phyloP scores from a whole-genome alignment of 2,329 filamentous ascomycete species.

The Diaporthe capsici region DNA sequence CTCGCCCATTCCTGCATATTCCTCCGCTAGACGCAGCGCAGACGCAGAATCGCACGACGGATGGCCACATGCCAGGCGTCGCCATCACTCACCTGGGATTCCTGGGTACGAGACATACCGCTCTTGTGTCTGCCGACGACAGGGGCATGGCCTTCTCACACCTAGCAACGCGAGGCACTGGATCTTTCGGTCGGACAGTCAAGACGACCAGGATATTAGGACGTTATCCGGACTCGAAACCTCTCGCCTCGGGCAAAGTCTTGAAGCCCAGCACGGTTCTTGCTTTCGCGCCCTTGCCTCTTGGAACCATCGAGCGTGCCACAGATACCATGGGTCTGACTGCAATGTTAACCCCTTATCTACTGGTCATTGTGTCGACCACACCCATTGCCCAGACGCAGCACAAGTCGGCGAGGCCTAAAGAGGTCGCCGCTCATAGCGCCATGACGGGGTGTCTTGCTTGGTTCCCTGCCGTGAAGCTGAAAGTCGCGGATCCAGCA shows the following conservation, averaged over 20 bases:
- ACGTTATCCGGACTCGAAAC: slow-evolving; percentile 82
- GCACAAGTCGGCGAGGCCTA: slow-evolving; percentile 91
- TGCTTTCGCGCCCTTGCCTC: slow-evolving; percentile 88
- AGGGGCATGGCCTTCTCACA: slow-evolving; percentile 99
- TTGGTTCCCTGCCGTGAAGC: slow-evolving; percentile 96
- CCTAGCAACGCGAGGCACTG: slow-evolving; percentile 90
- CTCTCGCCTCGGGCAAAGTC: slow-evolving; percentile 71
- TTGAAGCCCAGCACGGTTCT: slow-evolving; percentile 95
- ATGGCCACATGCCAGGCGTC: slow-evolving; percentile 86
- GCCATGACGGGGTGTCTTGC: slow-evolving; percentile 94
- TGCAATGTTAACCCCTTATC: slow-evolving; percentile 94
- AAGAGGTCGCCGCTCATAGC: slow-evolving; percentile 90
- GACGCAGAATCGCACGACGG: slow-evolving; percentile 74
- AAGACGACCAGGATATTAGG: slow-evolving; percentile 93
- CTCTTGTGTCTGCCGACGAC: slow-evolving; percentile 94
- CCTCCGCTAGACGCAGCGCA: slow-evolving; percentile 79
- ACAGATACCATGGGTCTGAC: slow-evolving; percentile 92
- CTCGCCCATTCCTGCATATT: slow-evolving; percentile 90
- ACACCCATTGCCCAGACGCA: slow-evolving; percentile 97
- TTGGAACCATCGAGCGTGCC: slow-evolving; percentile 93
- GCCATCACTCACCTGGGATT: slow-evolving; percentile 94
- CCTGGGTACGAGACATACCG: slow-evolving; percentile 91
- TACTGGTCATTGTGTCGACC: slow-evolving; percentile 96
- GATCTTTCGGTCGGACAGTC: slow-evolving; percentile 85
- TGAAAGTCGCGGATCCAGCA: slow-evolving; percentile 81